Percentiles rank a stretch among this genome's conserved stretches.
Conservation (phyloP, 1,139 yeast species). For the Nakaseomyces delphensis region DNA sequence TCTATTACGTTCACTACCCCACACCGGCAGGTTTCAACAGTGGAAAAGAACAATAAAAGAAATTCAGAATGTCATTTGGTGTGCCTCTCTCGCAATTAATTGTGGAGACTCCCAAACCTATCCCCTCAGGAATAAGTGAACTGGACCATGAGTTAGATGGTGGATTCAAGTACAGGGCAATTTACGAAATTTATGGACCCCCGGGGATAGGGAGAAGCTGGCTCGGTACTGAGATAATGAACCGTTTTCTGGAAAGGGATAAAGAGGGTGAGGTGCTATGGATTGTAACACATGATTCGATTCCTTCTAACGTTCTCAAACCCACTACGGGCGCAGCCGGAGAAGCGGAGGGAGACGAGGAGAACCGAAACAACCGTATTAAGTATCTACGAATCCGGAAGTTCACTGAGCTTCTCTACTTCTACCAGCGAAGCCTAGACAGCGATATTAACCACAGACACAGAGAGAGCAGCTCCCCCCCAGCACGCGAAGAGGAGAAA, state of each 20-base stretch:
- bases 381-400: slow-evolving; percentile 16
- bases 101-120: slow-evolving; percentile 18
- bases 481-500: neutral
- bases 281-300: slow-evolving; percentile 23
- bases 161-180: slow-evolving; percentile 25
- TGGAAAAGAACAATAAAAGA: neutral
- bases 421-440: slow-evolving; percentile 14
- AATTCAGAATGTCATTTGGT: slow-evolving; percentile 24
- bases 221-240: slow-evolving; percentile 19
- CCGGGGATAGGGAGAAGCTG: slow-evolving; percentile 30
- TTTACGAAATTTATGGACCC: slow-evolving; percentile 30
- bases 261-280: slow-evolving; percentile 18
- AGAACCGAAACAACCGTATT: neutral
- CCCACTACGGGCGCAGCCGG: no score
- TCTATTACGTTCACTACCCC: no score
- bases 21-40: no score
- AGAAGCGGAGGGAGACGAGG: no score
- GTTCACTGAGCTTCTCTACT: slow-evolving; percentile 23
- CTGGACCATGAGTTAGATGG: slow-evolving; percentile 22
- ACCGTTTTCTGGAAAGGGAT: slow-evolving; percentile 5
- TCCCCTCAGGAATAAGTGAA: slow-evolving; percentile 20
- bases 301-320: slow-evolving; percentile 11
- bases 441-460: neutral
- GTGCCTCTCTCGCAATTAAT: slow-evolving; percentile 29
- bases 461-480: neutral